Evolutionary conservation across 495 filamentous ascomycete species (phyloP).

Genomic region (Rhypophila decipiens): DNA sequence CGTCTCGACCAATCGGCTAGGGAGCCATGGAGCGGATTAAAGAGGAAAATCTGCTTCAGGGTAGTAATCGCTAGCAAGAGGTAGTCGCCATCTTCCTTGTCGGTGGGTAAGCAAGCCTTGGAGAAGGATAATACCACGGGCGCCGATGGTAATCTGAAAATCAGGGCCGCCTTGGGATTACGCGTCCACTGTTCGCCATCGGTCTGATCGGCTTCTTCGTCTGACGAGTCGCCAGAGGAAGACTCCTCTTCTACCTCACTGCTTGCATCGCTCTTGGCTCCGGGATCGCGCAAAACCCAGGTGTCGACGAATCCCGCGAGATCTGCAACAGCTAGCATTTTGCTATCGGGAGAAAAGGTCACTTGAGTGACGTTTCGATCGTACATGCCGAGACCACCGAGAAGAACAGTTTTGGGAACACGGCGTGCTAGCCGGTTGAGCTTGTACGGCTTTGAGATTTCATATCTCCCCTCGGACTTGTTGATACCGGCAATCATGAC

Average conservation of each 20-base stretch:
- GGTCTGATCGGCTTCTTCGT: constrained; percentile 20
- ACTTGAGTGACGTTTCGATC: constrained; percentile 66
- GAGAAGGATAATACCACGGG: constrained; percentile 59
- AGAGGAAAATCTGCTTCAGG: constrained; percentile 66
- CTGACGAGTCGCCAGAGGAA: constrained; percentile 23
- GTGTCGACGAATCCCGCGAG: constrained; percentile 81
- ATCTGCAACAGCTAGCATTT: constrained; percentile 70
- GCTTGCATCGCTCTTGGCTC: constrained; percentile 23
- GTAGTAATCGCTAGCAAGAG: constrained; percentile 70
- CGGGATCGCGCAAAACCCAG: constrained; percentile 60
- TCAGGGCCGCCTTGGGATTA: constrained; percentile 57
- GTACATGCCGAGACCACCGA: constrained; percentile 71
- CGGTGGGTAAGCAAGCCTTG: neutral
- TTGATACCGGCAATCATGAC: constrained; percentile 64
- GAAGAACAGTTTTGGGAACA: constrained; percentile 45
- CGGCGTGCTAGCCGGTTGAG: constrained; percentile 55
- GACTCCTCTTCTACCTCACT: constrained; percentile 17
- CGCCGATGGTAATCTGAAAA: constrained; percentile 70
- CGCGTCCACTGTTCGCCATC: constrained; percentile 54
- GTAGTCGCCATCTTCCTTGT: constrained; percentile 35
- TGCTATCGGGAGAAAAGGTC: constrained; percentile 75
- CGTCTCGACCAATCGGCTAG: constrained; percentile 79
- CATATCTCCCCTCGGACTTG: constrained; percentile 41
- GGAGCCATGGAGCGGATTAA: constrained; percentile 65
- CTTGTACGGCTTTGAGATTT: constrained; percentile 39